Conservation (phyloP, 192 early-diverging fungal species). For the Podila epicladia region DNA sequence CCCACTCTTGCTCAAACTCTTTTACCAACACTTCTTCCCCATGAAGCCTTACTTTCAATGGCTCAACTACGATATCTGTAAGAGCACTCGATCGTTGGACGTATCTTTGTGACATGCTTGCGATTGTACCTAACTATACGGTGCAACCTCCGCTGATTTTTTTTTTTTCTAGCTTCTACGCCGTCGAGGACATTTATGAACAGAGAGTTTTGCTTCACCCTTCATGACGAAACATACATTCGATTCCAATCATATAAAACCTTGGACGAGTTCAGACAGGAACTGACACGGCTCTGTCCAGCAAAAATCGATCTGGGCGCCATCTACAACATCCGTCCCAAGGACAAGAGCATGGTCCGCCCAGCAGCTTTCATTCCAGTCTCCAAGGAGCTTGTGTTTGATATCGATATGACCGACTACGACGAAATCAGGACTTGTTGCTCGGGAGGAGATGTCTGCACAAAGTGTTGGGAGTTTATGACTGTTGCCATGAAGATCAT, state of each 20-base stretch:
- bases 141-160: too few relatives aligned
- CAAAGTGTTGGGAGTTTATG: slow-evolving; percentile 96
- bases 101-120: not conserved
- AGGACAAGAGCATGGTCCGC: slow-evolving; percentile 80
- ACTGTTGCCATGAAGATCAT: slow-evolving; percentile 89
- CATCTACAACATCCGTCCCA: slow-evolving; percentile 86
- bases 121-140: not conserved
- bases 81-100: not conserved
- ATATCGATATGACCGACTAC: slow-evolving; percentile 99
- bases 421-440: slow-evolving; percentile 98
- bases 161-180: slow-evolving; percentile 21
- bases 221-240: slow-evolving; percentile 83
- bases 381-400: slow-evolving; percentile 94
- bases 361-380: slow-evolving; percentile 79
- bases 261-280: slow-evolving; percentile 75
- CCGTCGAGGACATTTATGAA: slow-evolving; percentile 80
- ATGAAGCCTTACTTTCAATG: slow-evolving; percentile 82
- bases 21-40: slow-evolving; percentile 91
- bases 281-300: slow-evolving; percentile 81
- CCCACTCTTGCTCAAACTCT: slow-evolving; percentile 62
- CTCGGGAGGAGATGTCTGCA: slow-evolving; percentile 86
- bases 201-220: slow-evolving; percentile 94
- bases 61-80: slow-evolving; percentile 85
- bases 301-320: slow-evolving; percentile 98
- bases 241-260: slow-evolving; percentile 88